Evolutionary conservation across 371 early-diverging fungal species (phyloP).

Genomic region (Mucor velutinosus): DNA sequence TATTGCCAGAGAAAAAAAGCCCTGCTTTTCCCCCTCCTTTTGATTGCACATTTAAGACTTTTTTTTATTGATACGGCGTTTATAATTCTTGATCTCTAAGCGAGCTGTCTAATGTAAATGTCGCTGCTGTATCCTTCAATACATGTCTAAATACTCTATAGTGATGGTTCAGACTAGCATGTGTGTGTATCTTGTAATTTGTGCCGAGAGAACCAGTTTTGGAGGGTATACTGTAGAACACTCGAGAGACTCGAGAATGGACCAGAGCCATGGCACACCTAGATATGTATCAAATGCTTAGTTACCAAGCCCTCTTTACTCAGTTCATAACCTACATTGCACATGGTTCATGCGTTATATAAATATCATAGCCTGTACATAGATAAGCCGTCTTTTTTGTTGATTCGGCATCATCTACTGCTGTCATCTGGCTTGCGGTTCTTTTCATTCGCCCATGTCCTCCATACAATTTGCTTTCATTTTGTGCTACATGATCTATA

Average conservation of each 20-base stretch:
- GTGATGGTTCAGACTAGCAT: slow-evolving; percentile 74
- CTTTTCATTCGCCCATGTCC: slow-evolving; percentile 31
- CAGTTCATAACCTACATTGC: slow-evolving; percentile 54
- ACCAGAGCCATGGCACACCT: slow-evolving; percentile 83
- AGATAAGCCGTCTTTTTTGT: slow-evolving; percentile 45
- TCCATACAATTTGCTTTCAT: slow-evolving; percentile 19
- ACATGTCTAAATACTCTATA: slow-evolving; percentile 46
- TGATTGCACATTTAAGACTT: background rate
- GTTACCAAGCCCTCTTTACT: background rate
- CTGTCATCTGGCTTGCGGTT: slow-evolving; percentile 21
- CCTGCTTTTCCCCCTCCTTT: background rate
- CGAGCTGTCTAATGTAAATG: background rate
- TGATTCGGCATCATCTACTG: slow-evolving; percentile 4
- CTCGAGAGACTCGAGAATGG: slow-evolving; percentile 77
- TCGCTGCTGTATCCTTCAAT: background rate
- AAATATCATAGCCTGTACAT: slow-evolving; percentile 66
- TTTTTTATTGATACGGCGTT: slow-evolving; percentile 3
- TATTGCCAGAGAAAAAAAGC: background rate
- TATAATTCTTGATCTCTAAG: slow-evolving; percentile 23
- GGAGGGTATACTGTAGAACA: slow-evolving; percentile 68
- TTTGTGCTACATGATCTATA: slow-evolving; percentile 49
- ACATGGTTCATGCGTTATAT: slow-evolving; percentile 68
- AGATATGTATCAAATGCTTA: background rate
- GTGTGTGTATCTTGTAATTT: slow-evolving; percentile 69
- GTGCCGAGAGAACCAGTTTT: slow-evolving; percentile 71